Evolutionary conservation across 768 basidiomycete species (phyloP), one percentile per base, ranked within the genome.

Genomic region (Heimioporus sp.): DNA sequence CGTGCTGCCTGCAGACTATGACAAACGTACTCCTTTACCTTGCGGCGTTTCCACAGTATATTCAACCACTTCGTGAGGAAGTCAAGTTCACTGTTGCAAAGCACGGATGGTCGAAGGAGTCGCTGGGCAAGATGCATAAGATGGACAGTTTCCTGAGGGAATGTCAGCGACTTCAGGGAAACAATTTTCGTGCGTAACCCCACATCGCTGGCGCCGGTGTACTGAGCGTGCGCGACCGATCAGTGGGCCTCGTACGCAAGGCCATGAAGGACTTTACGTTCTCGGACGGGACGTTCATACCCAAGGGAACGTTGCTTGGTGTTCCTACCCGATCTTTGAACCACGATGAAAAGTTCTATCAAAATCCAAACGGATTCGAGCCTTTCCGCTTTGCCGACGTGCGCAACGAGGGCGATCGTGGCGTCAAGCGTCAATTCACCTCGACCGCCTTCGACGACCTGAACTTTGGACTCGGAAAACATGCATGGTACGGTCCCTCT

Each of bases 321-420:
- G 58, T 58, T 4, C 53, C 68, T 1, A 24, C 57, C 0, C 57
- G 54, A 20, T 54, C 64, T 5, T 34, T 62, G 0, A 69, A 71
- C 38, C 31, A 13, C 4, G 63, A 66, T 19, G 40, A 48, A 1
- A 20, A 37, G 8, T 2, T 53, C 11, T 76, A 78, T 46, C 52
- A 67, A 6, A 65, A 73, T 35, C 58, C 77, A 0, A 16, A 64
- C 1, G 54, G 46, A 8, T 78, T 84, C 50, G 72, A 80, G 21
- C 75, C 75, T 0, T 80, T 78, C 64, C 77, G 82, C 7, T 83
- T 80, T 57, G 65, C 69, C 0, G 60, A 70, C 12, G 64, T 72
- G 55, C 56, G 66, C 43, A 66, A 74, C 13, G 56, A 50, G 34
- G 71, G 57, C 2, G 73, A 75, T 19, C 53, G 48, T 13, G 24